Percentiles rank a stretch among this genome's conserved stretches.
Evolutionary conservation across 257 asterid genomes (phyloP).

Genomic region (Ajuga chamaepitys): DNA sequence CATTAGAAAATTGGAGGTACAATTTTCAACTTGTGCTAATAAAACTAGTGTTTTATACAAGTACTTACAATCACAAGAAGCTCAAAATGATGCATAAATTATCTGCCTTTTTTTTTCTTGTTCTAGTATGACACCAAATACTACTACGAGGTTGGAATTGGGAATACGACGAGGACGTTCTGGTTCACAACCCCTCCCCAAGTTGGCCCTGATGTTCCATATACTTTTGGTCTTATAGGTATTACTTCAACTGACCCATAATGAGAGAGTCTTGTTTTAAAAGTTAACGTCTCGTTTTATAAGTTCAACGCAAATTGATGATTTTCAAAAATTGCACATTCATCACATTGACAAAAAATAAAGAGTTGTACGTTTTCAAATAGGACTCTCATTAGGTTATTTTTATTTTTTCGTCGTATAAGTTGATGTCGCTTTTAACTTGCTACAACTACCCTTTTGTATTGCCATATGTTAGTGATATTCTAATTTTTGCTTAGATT

Average conservation of each 20-base stretch:
- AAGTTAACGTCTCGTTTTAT: no score
- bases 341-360: no score
- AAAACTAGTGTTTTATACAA: background rate
- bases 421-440: no score
- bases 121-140: constrained; percentile 62
- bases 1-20: constrained; percentile 48
- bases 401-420: background rate
- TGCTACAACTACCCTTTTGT: no score
- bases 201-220: constrained; percentile 82
- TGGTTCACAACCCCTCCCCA: constrained; percentile 79
- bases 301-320: no score
- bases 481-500: no score
- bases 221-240: constrained; percentile 89
- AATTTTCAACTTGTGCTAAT: background rate
- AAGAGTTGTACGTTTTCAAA: no score
- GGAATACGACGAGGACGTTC: constrained; percentile 47
- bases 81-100: background rate
- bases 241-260: no score
- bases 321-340: no score
- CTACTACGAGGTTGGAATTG: constrained; percentile 63
- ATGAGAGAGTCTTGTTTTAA: no score
- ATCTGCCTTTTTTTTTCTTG: background rate
- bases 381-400: no score
- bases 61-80: background rate
- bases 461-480: no score